Evolutionary conservation across 2,329 filamentous ascomycete genomes (phyloP).

Genomic region (Tolypocladium ophioglossoides): DNA sequence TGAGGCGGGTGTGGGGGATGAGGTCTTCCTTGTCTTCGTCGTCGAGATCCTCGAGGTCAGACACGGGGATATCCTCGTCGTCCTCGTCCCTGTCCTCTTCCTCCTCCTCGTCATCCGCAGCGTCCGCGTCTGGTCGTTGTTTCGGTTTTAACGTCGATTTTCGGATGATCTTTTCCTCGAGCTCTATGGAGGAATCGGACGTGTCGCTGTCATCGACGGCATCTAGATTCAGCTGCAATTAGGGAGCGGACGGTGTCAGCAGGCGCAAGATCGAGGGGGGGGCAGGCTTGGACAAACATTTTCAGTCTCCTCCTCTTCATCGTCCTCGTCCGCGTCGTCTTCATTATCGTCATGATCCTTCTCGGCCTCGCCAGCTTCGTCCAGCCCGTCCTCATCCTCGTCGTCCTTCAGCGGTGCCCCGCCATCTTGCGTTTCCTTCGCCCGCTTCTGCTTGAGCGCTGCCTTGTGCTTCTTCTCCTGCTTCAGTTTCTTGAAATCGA

Average conservation of each 20-base stretch:
- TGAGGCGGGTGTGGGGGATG: slow-evolving; percentile 82
- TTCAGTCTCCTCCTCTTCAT: slow-evolving; percentile 18
- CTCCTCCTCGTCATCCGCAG: slow-evolving; percentile 44
- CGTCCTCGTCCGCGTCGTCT: slow-evolving; percentile 24
- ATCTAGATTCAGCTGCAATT: slow-evolving; percentile 36
- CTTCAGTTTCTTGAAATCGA: slow-evolving; percentile 41
- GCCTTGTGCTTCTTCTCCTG: slow-evolving; percentile 37
- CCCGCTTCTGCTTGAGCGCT: slow-evolving; percentile 27
- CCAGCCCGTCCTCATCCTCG: slow-evolving; percentile 2
- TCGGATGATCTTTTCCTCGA: slow-evolving; percentile 54
- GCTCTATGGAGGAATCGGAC: slow-evolving; percentile 64
- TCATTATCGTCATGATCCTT: slow-evolving; percentile 21
- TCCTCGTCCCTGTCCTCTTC: slow-evolving; percentile 68
- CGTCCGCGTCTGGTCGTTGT: slow-evolving; percentile 20
- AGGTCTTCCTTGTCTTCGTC: slow-evolving; percentile 80
- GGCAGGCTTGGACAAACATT: background rate
- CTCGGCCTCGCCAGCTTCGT: slow-evolving; percentile 19
- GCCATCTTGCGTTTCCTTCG: slow-evolving; percentile 6
- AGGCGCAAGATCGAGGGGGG: background rate
- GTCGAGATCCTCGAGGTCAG: slow-evolving; percentile 68
- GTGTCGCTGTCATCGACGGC: slow-evolving; percentile 51
- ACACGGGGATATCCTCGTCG: slow-evolving; percentile 81
- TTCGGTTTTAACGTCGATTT: slow-evolving; percentile 18
- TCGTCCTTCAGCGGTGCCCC: slow-evolving; percentile 9
- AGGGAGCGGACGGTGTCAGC: background rate